Base-by-base conservation (phyloP, 2,329 filamentous ascomycete species). In the Colletotrichum scovillei region DNA sequence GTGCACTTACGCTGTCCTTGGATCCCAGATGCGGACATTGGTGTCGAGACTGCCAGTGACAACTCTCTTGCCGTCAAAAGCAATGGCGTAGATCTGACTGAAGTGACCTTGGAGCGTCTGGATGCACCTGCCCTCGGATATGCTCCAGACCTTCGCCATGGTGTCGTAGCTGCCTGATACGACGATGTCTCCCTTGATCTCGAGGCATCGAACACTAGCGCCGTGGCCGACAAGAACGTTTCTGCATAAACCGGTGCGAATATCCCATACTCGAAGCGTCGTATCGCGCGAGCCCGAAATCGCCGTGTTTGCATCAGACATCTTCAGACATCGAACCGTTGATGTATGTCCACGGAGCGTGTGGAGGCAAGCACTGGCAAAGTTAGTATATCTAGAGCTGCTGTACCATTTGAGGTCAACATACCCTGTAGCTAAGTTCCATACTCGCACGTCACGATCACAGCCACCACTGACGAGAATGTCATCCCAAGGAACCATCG, bases 81-180 rank as follows among this genome's bases (percentile, higher is more conserved):
- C 97, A 80, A 99, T 97, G 24, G 97, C 97, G 81, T 99, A 99
- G 72, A 99, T 99, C 81, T 99, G 97, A 81, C 96, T 98, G 84
- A 98, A 99, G 83, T 99, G 97, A 0, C 97, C 97, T 57, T 93
- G 92, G 52, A 99, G 88, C 0, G 95, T 98, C 77, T 96, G 92
- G 67, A 98, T 86, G 82, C 97, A 99, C 75, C 95, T 92, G 35
- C 97, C 97, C 83, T 98, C 94, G 2, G 95, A 97, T 65, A 99
- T 98, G 82, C 94, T 98, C 97, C 97, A 99, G 70, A 99, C 96
- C 78, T 95, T 93, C 26, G 97, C 97, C 26, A 95, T 98, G 7
- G 97, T 98, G 81, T 99, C 97, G 83, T 99, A 99, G 82, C 95
- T 98, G 70, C 97, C 97, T 35, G 95, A 98, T n/a, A 99, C 97